phyloP scores from a whole-genome alignment of 2,329 filamentous ascomycete genomes.

The Aureobasidium subglaciale region DNA sequence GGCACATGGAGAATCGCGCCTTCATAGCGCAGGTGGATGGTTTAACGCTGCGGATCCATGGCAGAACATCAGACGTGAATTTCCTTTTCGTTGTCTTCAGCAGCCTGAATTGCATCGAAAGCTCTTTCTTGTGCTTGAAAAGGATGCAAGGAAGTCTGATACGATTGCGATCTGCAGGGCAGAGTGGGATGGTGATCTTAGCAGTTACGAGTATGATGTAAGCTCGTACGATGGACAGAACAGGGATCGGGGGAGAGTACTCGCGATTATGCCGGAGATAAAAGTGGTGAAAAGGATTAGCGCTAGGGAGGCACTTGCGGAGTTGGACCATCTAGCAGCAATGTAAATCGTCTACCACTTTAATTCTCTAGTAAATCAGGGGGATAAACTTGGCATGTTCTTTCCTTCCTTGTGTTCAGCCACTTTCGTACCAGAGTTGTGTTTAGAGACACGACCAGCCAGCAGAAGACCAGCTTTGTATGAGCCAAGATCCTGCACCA shows the following conservation, averaged over 20 bases:
- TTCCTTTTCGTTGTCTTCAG: background rate
- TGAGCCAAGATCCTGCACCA: too few relatives aligned
- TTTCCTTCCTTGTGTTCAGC: too few relatives aligned
- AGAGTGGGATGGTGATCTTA: background rate
- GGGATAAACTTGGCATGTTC: too few relatives aligned
- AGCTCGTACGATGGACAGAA: background rate
- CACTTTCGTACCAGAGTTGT: too few relatives aligned
- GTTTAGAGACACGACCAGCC: too few relatives aligned
- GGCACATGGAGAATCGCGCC: background rate
- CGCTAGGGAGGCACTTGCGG: background rate
- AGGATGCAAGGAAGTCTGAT: background rate
- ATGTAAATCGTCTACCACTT: too few relatives aligned
- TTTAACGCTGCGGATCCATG: background rate
- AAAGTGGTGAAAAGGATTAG: background rate
- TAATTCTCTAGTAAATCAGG: too few relatives aligned
- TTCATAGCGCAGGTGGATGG: background rate
- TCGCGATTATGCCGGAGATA: background rate
- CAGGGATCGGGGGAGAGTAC: background rate
- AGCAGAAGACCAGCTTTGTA: too few relatives aligned
- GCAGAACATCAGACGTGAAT: background rate
- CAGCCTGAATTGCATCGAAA: background rate
- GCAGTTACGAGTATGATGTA: background rate
- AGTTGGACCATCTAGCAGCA: too few relatives aligned
- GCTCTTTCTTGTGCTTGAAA: background rate
- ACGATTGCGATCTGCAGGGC: background rate